These are phyloP conservation scores for Sclerotinia nivalis DNA, from an alignment of 2,329 filamentous ascomycete species.

Conservation along the genomic window DNA sequence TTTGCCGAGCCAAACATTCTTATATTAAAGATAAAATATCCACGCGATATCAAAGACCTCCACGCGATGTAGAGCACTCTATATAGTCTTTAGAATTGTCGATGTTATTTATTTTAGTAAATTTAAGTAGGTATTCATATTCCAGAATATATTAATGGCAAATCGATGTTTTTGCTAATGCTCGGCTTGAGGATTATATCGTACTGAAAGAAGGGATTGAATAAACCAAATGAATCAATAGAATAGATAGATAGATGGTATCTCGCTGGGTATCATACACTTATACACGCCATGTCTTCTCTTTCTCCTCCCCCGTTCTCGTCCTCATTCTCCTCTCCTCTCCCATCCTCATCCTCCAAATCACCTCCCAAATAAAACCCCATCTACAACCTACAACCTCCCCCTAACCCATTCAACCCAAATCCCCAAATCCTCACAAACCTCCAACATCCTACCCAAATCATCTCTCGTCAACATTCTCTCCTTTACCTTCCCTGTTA, in stretches of 20 bases:
- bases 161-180: background rate
- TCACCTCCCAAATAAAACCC: background rate
- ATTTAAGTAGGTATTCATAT: no score
- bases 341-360: background rate
- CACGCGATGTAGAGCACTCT: no score
- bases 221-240: background rate
- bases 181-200: background rate
- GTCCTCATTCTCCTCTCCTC: background rate
- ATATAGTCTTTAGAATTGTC: no score
- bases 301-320: no score
- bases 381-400: constrained; percentile 34
- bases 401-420: constrained; percentile 52
- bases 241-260: background rate
- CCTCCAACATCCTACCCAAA: constrained; percentile 48
- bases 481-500: constrained; percentile 17
- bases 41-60: no score
- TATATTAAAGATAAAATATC: no score
- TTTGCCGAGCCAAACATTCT: no score
- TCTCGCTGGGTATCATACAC: constrained; percentile 2
- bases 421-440: constrained; percentile 51
- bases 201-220: background rate
- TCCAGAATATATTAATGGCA: no score
- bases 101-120: no score
- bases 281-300: no score
- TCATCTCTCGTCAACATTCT: constrained; percentile 38